Conservation (phyloP, 257 asterid genomes). For the Marsdenia floribunda region DNA sequence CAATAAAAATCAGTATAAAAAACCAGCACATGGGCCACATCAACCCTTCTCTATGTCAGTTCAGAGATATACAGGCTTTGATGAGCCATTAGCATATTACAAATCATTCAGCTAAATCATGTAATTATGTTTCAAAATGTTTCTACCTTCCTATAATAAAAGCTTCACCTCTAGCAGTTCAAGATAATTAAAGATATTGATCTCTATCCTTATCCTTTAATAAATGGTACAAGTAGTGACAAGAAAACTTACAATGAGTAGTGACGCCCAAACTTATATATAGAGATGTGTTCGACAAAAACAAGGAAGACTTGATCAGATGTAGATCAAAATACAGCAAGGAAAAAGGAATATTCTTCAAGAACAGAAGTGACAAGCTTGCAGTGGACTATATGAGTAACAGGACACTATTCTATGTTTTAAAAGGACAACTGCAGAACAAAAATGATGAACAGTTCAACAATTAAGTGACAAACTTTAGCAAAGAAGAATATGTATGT, state of each 20-base stretch:
- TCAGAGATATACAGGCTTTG: background rate
- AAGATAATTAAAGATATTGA: background rate
- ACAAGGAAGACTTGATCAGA: background rate
- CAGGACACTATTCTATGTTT: background rate
- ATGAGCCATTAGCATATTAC: background rate
- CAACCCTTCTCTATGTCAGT: background rate
- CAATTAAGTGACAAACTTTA: background rate
- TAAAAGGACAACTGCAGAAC: background rate
- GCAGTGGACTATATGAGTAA: background rate
- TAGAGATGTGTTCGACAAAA: background rate
- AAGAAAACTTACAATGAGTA: background rate
- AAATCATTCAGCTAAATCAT: background rate
- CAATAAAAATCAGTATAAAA: background rate
- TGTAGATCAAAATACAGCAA: background rate
- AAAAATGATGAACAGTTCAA: background rate
- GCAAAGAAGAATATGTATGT: background rate
- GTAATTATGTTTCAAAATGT: background rate
- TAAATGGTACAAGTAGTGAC: background rate
- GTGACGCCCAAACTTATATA: background rate
- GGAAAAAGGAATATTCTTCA: background rate
- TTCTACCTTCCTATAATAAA: background rate
- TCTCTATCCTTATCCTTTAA: background rate
- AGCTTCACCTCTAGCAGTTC: background rate
- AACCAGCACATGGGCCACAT: background rate
- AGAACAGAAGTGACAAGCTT: background rate